Conservation (phyloP, 2,329 filamentous ascomycete species). For the Pseudocercospora macadamiae region DNA sequence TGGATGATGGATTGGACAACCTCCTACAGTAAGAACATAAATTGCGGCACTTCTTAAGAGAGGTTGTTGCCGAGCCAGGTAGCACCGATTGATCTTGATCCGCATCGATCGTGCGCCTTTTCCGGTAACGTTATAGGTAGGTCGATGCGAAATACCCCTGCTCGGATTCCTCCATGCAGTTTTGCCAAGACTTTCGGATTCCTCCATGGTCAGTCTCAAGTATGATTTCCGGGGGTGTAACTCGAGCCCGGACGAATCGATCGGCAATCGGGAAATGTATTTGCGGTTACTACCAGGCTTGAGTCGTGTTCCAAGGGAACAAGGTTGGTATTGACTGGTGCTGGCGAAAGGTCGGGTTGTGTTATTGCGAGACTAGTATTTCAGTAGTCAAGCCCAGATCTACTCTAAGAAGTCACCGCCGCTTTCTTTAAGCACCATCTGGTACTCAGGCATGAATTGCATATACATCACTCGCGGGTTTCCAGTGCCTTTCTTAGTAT, state of each 20-base stretch:
- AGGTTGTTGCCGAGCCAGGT: not conserved
- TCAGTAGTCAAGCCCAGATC: too few species aligned
- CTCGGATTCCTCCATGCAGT: not conserved
- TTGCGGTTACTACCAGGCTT: too few species aligned
- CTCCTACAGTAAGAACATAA: too few species aligned
- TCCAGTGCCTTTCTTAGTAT: conserved; percentile 34
- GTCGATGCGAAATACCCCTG: too few species aligned
- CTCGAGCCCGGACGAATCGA: not conserved
- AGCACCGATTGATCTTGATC: not conserved
- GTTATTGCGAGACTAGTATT: too few species aligned
- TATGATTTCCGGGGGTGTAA: too few species aligned
- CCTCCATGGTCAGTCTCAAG: too few species aligned
- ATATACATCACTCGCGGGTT: conserved; percentile 9
- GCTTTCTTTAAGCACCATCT: conserved; percentile 4
- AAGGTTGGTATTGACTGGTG: too few species aligned
- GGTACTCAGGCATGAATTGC: conserved; percentile 14
- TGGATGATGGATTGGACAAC: not conserved
- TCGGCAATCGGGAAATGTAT: too few species aligned
- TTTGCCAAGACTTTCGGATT: not conserved
- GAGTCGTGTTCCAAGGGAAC: too few species aligned
- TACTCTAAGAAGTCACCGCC: conserved; percentile 9
- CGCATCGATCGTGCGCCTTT: not conserved
- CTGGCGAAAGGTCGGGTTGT: too few species aligned
- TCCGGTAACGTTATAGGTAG: too few species aligned
- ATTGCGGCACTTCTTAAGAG: not conserved